phyloP scores from a whole-genome alignment of 495 filamentous ascomycete genomes.

The Podospora sp. region DNA sequence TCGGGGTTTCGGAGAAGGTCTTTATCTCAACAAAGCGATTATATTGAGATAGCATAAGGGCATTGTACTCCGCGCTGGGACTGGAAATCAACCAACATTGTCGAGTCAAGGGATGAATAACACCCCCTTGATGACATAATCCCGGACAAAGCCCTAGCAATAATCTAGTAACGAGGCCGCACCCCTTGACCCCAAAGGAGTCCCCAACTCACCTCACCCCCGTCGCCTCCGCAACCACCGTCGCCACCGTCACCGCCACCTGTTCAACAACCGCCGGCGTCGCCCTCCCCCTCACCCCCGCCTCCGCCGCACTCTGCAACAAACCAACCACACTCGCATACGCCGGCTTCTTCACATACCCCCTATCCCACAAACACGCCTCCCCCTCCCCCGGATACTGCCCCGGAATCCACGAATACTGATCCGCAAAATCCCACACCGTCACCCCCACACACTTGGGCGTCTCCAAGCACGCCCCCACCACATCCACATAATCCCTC shows the following conservation, averaged over 20 bases:
- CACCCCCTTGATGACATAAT: no score
- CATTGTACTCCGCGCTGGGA: no score
- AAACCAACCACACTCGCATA: constrained; percentile 39
- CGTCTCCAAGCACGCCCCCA: constrained; percentile 54
- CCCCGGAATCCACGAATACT: constrained; percentile 53
- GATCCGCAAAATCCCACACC: constrained; percentile 63
- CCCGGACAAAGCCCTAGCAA: no score
- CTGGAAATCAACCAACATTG: no score
- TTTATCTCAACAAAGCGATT: no score
- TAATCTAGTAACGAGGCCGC: no score
- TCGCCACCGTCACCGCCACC: not conserved
- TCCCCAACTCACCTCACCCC: not conserved
- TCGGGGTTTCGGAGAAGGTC: no score
- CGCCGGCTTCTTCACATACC: constrained; percentile 54
- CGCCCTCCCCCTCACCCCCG: constrained; percentile 1
- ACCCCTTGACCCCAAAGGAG: no score
- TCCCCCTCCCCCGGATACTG: constrained; percentile 55
- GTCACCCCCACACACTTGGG: constrained; percentile 59
- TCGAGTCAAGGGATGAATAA: no score
- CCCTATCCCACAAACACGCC: constrained; percentile 54
- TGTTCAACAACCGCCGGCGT: not conserved
- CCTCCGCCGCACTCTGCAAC: constrained; percentile 25
- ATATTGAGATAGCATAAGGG: no score
- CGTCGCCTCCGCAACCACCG: not conserved
- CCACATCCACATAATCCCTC: constrained; percentile 53